Conservation (phyloP, 768 basidiomycete species). For the Panellus pusillus region DNA sequence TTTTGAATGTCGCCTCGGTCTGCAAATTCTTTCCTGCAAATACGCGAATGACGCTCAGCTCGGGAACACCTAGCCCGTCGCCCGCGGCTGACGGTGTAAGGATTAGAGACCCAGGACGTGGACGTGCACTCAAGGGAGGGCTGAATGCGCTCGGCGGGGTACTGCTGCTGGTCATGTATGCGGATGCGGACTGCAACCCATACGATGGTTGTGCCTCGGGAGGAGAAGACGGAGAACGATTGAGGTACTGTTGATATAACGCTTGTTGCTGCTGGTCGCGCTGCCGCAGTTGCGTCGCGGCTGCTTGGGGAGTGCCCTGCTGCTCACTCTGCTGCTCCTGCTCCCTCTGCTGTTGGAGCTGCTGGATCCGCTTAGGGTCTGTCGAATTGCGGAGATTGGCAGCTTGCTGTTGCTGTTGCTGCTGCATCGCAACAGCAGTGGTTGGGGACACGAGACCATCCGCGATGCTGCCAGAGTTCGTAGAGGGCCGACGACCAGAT, state of each 20-base stretch:
- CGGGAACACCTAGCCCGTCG: slow-evolving; percentile 65
- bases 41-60: slow-evolving; percentile 92
- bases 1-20: slow-evolving; percentile 98
- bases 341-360: slow-evolving; percentile 24
- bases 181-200: slow-evolving; percentile 73
- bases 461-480: slow-evolving; percentile 22
- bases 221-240: slow-evolving; percentile 76
- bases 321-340: slow-evolving; percentile 22
- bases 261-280: slow-evolving; percentile 88
- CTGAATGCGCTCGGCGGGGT: slow-evolving; percentile 36
- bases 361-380: slow-evolving; percentile 28
- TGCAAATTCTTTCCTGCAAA: slow-evolving; percentile 91
- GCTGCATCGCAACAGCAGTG: slow-evolving; percentile 54
- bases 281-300: slow-evolving; percentile 73
- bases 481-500: slow-evolving; percentile 46
- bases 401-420: slow-evolving; percentile 50
- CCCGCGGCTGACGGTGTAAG: slow-evolving; percentile 61
- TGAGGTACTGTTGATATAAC: slow-evolving; percentile 87
- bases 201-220: slow-evolving; percentile 75
- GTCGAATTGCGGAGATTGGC: slow-evolving; percentile 29
- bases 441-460: slow-evolving; percentile 50
- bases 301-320: slow-evolving; percentile 32
- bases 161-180: slow-evolving; percentile 42
- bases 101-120: slow-evolving; percentile 77
- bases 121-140: slow-evolving; percentile 50